Percentiles rank a stretch among this genome's conserved stretches.
phyloP scores from a whole-genome alignment of 2,329 filamentous ascomycete genomes.

The Neoscytalidium dimidiatum region DNA sequence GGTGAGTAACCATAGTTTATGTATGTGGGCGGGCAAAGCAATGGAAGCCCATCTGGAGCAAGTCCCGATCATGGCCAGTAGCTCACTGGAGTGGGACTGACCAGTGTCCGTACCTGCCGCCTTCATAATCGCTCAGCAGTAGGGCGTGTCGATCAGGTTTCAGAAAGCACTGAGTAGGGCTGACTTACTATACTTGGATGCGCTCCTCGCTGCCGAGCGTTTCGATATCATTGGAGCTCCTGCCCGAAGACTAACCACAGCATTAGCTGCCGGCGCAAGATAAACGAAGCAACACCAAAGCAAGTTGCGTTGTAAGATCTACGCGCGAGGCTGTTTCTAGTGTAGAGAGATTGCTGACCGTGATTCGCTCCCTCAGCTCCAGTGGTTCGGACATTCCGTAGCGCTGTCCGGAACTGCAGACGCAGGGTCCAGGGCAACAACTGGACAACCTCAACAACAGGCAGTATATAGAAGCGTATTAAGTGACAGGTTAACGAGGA shows the following conservation, averaged over 20 bases:
- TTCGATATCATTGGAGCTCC: constrained; percentile 11
- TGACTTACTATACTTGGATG: constrained; percentile 13
- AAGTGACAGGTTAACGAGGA: background rate
- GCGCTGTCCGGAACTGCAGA: constrained; percentile 4
- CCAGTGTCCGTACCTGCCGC: too few relatives aligned
- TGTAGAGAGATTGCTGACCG: background rate
- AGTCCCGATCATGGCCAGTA: background rate
- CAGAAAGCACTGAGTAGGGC: background rate
- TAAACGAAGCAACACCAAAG: background rate
- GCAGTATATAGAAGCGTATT: background rate
- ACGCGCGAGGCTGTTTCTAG: background rate
- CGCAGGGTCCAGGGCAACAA: background rate
- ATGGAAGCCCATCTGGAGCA: background rate
- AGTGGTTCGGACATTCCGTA: constrained; percentile 7
- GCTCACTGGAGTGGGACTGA: too few relatives aligned
- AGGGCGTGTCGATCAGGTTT: background rate
- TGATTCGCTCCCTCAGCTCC: constrained; percentile 11
- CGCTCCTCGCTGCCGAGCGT: background rate
- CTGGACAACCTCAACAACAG: too few relatives aligned
- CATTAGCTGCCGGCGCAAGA: constrained; percentile 13
- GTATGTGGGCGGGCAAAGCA: background rate
- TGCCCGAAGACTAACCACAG: background rate
- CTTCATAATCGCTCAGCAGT: background rate
- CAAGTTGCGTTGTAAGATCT: background rate
- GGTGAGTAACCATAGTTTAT: too few relatives aligned